phyloP scores from a whole-genome alignment of 2,329 filamentous ascomycete species.

The Penicillium palitans region DNA sequence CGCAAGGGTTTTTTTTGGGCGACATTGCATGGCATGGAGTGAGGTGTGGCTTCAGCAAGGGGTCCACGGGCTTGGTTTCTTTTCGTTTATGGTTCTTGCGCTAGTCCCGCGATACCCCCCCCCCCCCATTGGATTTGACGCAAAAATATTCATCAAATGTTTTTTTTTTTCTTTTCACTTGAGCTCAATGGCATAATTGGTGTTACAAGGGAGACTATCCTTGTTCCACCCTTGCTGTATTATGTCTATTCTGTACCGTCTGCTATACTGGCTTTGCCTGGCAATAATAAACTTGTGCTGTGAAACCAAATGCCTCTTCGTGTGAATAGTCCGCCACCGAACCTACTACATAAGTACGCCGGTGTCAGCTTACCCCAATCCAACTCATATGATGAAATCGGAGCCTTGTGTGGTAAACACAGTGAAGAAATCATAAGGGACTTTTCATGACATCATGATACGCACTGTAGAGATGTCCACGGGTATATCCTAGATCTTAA shows the following conservation, averaged over 20 bases:
- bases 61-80: background rate
- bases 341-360: background rate
- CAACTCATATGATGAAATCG: background rate
- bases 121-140: slow-evolving; percentile 12
- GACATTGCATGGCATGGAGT: slow-evolving; percentile 16
- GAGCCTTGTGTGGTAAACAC: background rate
- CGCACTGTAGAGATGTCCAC: background rate
- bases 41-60: slow-evolving; percentile 2
- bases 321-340: background rate
- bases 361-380: background rate
- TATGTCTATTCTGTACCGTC: background rate
- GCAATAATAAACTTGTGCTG: background rate
- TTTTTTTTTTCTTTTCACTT: background rate
- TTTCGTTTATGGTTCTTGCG: slow-evolving; percentile 11
- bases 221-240: background rate
- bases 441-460: slow-evolving; percentile 7
- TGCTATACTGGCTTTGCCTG: background rate
- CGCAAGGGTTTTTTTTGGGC: slow-evolving; percentile 1
- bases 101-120: slow-evolving; percentile 11
- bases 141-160: background rate
- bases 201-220: background rate
- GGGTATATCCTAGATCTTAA: background rate
- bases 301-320: background rate
- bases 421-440: background rate
- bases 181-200: background rate